Conservation (phyloP, 306 rosid genomes). For the Glycine tomentella region DNA sequence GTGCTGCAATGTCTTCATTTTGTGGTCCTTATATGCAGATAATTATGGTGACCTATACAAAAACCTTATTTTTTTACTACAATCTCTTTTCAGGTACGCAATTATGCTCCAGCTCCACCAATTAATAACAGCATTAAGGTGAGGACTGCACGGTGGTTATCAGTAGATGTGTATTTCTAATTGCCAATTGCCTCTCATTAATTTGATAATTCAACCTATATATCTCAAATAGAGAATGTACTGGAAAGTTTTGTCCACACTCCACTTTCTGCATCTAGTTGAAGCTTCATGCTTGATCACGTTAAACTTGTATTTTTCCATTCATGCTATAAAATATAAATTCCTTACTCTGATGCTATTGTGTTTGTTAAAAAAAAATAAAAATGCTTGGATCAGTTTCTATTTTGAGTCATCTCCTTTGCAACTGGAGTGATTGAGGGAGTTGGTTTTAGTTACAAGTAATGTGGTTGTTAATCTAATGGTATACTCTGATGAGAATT, state of each 20-base stretch:
- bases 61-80: slow-evolving; percentile 10
- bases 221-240: neutral
- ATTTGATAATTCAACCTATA: neutral
- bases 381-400: neutral
- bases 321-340: neutral
- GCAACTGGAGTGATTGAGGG: neutral
- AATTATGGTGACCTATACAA: neutral
- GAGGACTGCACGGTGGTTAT: slow-evolving; percentile 36
- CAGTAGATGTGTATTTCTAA: neutral
- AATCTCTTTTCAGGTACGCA: slow-evolving; percentile 70
- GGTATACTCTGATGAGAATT: slow-evolving; percentile 6
- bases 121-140: slow-evolving; percentile 91
- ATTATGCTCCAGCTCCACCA: slow-evolving; percentile 71
- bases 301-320: neutral
- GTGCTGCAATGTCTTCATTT: neutral
- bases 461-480: neutral
- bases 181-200: neutral
- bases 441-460: neutral
- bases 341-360: neutral
- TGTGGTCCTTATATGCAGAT: neutral
- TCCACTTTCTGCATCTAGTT: neutral
- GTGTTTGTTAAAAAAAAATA: neutral
- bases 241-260: neutral
- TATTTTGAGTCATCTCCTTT: neutral
- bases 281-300: neutral